phyloP scores from a whole-genome alignment of 176 grass and related monocot genomes.

The Oryza punctata region DNA sequence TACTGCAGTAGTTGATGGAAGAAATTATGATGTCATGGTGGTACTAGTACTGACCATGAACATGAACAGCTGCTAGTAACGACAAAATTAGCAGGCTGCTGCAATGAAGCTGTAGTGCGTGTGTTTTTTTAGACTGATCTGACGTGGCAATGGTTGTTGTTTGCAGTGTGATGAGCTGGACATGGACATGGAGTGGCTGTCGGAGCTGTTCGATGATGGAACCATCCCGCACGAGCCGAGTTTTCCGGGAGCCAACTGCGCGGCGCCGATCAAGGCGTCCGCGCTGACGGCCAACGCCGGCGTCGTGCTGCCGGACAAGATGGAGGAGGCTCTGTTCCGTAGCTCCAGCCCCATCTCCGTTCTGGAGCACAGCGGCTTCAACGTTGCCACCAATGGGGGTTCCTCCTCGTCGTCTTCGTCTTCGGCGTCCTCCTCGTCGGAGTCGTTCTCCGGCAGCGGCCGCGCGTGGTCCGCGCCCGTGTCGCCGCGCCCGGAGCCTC shows the following conservation, averaged over 20 bases:
- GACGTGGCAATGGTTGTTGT: conserved; percentile 9
- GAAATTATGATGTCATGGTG: conserved; percentile 14
- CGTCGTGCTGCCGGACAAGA: conserved; percentile 42
- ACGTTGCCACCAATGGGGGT: conserved; percentile 1
- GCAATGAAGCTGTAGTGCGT: too few species aligned
- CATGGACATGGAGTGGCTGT: conserved; percentile 89
- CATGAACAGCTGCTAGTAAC: neutral
- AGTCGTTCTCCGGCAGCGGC: conserved; percentile 55
- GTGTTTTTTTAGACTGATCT: neutral
- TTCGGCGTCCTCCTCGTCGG: conserved; percentile 63
- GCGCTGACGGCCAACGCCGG: conserved; percentile 38
- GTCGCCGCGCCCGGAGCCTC: conserved; percentile 53
- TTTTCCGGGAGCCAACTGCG: conserved; percentile 23
- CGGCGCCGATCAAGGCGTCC: conserved; percentile 35
- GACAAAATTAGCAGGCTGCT: neutral
- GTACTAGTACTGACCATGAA: neutral
- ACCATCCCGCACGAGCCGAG: conserved; percentile 60
- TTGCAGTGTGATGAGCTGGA: conserved; percentile 85
- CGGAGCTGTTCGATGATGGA: conserved; percentile 73
- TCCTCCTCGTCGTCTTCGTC: conserved; percentile 68
- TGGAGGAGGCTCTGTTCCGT: conserved; percentile 59
- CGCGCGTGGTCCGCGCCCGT: conserved; percentile 39
- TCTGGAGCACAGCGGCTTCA: conserved; percentile 62
- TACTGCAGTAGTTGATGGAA: neutral
- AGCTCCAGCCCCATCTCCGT: conserved; percentile 87